Evolutionary conservation across 2,329 filamentous ascomycete genomes (phyloP).

Genomic region (Colletotrichum graminicola): DNA sequence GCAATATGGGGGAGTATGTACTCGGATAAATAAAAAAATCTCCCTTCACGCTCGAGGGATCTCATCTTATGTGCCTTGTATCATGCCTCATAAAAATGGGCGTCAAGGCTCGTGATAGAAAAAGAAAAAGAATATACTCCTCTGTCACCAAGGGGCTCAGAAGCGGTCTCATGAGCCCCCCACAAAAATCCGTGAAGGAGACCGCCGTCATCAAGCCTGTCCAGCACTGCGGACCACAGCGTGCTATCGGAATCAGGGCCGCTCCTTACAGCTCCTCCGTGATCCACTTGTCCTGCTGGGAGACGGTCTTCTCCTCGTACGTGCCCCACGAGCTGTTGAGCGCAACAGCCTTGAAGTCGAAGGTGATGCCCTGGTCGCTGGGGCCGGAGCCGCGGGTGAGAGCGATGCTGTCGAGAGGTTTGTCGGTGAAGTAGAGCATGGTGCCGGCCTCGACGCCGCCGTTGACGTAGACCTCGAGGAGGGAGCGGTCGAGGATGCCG

Average conservation of each 20-base stretch:
- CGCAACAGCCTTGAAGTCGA: constrained; percentile 36
- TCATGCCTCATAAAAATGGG: background rate
- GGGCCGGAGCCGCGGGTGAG: constrained; percentile 25
- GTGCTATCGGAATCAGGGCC: background rate
- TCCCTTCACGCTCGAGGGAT: background rate
- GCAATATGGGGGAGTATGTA: background rate
- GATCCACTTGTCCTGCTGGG: constrained; percentile 25
- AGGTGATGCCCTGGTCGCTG: constrained; percentile 34
- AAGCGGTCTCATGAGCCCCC: background rate
- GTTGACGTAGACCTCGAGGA: constrained; percentile 52
- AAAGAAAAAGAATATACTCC: background rate
- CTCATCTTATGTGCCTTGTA: background rate
- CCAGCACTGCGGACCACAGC: background rate
- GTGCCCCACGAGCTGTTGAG: constrained; percentile 40
- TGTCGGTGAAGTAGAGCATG: constrained; percentile 48
- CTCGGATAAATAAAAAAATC: background rate
- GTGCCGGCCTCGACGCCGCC: constrained; percentile 51
- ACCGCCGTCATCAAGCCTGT: background rate
- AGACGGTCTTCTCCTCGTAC: constrained; percentile 20
- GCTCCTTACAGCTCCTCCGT: constrained; percentile 24
- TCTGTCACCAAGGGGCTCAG: background rate
- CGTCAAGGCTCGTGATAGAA: no score
- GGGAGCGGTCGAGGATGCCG: constrained; percentile 52
- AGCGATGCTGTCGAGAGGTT: constrained; percentile 37
- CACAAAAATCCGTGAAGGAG: background rate